Evolutionary conservation across 371 early-diverging fungal genomes (phyloP), one percentile per base, ranked within the genome.

Genomic region (Dentiscutata heterogama): DNA sequence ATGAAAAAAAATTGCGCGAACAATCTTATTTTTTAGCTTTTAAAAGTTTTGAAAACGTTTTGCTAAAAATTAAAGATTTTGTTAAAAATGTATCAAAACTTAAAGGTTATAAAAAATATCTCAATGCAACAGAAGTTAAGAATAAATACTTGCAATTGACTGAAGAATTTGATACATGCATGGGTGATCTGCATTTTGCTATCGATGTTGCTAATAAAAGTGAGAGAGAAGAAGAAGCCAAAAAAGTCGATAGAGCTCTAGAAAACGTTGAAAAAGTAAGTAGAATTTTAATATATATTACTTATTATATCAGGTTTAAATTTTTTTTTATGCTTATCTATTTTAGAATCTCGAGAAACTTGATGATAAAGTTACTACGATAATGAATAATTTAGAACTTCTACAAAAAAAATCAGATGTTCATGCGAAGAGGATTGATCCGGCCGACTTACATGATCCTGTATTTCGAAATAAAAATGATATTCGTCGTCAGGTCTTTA

Each of bases 101-200:
- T 54, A 29, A 25, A 20, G 31, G 10, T 8, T 75, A 35, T 58
- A 58, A 63, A 35, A 64, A n/a, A 31, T 6, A 13, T 5, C 20
- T 31, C 20, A 65, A 18, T 18, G 20, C 65, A 65, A 1, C 16
- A 20, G 65, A 65, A 20, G 22, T 73, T 31, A 73, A 73, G 3
- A 53, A 53, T 6, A 73, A 18, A 14, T 73, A 46, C 8, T 18
- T 51, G 7, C n/a, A 53, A 18, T 51, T 73, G 2, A 73, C 73
- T n/a, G 5, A 18, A 10, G 54, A 73, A 22, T 73, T 39, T 73
- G 73, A 73, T 73, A 51, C 18, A 20, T 73, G 42, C 51, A 73
- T 73, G 73, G 11, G 10, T n/a, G n/a, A 18, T 18, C 18, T 73
- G 42, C 46, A 73, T 0, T 53, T 73, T 73, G 22, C 53, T 50